Evolutionary conservation across 1,139 yeast species (phyloP), one percentile per base, ranked within the genome.

Genomic region (Hansenula sp.): DNA sequence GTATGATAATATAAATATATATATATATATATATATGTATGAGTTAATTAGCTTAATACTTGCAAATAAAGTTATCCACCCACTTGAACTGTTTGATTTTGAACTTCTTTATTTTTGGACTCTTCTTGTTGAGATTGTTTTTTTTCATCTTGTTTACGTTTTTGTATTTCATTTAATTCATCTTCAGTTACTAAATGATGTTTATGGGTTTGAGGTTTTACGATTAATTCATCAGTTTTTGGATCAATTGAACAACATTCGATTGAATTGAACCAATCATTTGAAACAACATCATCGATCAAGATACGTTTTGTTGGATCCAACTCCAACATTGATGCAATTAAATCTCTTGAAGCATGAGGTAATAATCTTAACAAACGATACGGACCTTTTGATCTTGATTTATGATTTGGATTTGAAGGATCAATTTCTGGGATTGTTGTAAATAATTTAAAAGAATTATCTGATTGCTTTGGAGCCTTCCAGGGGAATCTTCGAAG

Each of bases 351-450:
- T 16, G 96, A 76, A 7, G 86, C 84, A 48, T 80, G 81, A 2
- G 98, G 98, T 42, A 93, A 70, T 50, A 89, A 72, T 54, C 96
- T 75, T 69, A 91, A 71, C 47, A 93, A 67, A 53, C 96, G 73
- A 71, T 89, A 84, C 1, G 97, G 96, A 1, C 99, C 96, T 52
- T 55, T 52, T 51, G 71, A 42, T 52, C 60, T 47, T 46, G 67
- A 53, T 57, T 60, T 58, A 45, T 65, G 71, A 15, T 60, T 58
- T 40, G 62, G 64, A 43, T 58, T 55, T 38, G 62, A 69, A 4
- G 71, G 67, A 33, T 63, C 60, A 30, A 61, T 64, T 36, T 67
- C 63, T 3, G 48, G 69, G 61, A 58, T 66, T 68, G 48, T 69
- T 2, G 58, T 55, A 62, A 61, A 76, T 57, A 69, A 65, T 68